phyloP scores from a whole-genome alignment of 1,284 basidiomycete species.

The Melampsora larici-populina region DNA sequence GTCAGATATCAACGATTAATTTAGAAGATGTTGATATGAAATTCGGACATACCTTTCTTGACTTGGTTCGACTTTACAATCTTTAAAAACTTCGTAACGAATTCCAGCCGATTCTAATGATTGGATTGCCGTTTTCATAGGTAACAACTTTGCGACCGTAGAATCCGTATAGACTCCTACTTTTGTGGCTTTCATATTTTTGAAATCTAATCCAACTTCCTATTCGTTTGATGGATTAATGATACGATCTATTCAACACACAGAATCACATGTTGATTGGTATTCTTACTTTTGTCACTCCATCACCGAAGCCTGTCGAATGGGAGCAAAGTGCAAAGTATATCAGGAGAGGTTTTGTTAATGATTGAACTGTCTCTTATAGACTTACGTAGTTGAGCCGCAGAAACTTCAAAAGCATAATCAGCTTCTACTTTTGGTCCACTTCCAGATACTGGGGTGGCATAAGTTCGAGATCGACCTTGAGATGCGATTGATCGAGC shows the following conservation, averaged over 20 bases:
- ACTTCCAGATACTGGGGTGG: constrained; percentile 62
- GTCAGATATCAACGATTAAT: not conserved
- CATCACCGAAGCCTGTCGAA: constrained; percentile 51
- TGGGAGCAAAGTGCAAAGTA: no score
- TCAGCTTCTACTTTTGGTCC: constrained; percentile 64
- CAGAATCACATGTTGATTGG: not conserved
- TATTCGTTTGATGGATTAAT: constrained; percentile 22
- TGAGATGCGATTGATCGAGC: constrained; percentile 39
- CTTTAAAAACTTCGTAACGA: constrained; percentile 78
- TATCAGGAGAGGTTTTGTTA: no score
- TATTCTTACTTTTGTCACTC: constrained; percentile 53
- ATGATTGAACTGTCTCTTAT: no score
- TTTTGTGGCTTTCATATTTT: constrained; percentile 80
- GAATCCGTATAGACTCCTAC: constrained; percentile 92
- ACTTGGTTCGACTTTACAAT: constrained; percentile 83
- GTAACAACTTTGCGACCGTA: constrained; percentile 73
- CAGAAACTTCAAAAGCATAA: constrained; percentile 86
- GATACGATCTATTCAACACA: constrained; percentile 8
- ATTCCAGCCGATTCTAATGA: constrained; percentile 71
- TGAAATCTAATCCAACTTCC: constrained; percentile 90
- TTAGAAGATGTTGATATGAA: not conserved
- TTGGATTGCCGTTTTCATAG: constrained; percentile 78
- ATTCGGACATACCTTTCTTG: constrained; percentile 61
- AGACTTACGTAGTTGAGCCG: constrained; percentile 8
- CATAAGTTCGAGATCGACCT: constrained; percentile 54